A percentile compares a stretch with the other conserved stretches of the same genome.
Conservation (phyloP, 129 eudicot genomes). For the Pseudognaphalium luteoalbum region DNA sequence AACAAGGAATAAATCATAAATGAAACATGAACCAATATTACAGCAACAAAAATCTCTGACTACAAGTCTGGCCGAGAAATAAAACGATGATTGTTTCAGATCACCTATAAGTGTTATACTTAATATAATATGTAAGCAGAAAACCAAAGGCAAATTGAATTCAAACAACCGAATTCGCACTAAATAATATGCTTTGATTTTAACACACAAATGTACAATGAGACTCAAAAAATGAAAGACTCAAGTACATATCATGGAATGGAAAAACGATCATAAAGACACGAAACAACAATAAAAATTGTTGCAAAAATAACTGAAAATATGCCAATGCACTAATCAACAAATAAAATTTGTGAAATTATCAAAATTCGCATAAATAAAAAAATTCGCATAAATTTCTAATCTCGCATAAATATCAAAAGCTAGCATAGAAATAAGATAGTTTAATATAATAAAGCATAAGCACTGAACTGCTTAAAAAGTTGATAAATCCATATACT, state of each 20-base stretch:
- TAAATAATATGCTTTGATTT: not conserved
- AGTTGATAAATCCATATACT: not conserved
- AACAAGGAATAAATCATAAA: no score
- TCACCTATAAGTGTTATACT: not conserved
- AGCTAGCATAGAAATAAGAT: not conserved
- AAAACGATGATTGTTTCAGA: no score
- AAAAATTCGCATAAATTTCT: no score
- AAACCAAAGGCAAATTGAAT: not conserved
- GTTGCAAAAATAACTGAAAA: not conserved
- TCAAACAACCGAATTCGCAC: not conserved
- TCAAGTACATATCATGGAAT: conserved; percentile 1
- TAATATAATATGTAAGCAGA: not conserved
- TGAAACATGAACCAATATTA: no score
- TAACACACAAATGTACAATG: no score
- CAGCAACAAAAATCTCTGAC: not conserved
- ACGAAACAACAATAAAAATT: conserved; percentile 5
- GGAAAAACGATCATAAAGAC: not conserved
- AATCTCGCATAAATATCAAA: no score
- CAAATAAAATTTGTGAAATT: not conserved
- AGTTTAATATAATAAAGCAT: not conserved
- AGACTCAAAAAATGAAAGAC: not conserved
- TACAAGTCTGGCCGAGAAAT: not conserved
- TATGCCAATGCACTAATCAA: conserved; percentile 10
- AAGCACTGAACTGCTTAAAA: not conserved
- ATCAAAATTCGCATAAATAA: not conserved